Evolutionary conservation across 1,284 basidiomycete species (phyloP).

Genomic region (Irpex lacteus): DNA sequence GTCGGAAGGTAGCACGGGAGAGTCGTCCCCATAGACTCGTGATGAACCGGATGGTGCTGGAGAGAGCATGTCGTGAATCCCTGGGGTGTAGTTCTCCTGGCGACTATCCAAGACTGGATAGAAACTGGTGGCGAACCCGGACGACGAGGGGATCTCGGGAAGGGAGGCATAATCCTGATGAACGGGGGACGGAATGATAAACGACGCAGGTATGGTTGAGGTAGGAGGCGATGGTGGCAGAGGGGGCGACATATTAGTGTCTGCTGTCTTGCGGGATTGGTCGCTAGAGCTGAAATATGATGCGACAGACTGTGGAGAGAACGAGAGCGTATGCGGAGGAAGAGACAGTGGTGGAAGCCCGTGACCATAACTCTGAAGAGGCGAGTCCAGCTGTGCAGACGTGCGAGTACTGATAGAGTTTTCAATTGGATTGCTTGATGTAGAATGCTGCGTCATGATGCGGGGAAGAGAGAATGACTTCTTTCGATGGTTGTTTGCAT

Average conservation of each 20-base stretch:
- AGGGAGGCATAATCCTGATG: neutral
- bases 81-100: constrained; percentile 4
- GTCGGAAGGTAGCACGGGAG: constrained; percentile 24
- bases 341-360: constrained; percentile 20
- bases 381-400: constrained; percentile 17
- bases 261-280: constrained; percentile 4
- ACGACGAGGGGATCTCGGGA: neutral
- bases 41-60: constrained; percentile 13
- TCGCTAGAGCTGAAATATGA: constrained; percentile 15
- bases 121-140: constrained; percentile 15
- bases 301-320: constrained; percentile 12
- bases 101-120: constrained; percentile 13
- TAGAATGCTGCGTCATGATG: neutral
- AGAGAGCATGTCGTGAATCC: neutral
- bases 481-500: neutral
- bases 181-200: neutral
- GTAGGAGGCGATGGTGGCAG: neutral
- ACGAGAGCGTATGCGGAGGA: constrained; percentile 14
- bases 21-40: constrained; percentile 18
- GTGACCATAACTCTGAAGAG: constrained; percentile 18
- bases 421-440: neutral
- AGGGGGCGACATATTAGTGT: neutral
- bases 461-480: neutral
- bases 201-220: neutral
- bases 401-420: neutral